Evolutionary conservation across 2,329 filamentous ascomycete genomes (phyloP).

Genomic region (Fusarium sp.): DNA sequence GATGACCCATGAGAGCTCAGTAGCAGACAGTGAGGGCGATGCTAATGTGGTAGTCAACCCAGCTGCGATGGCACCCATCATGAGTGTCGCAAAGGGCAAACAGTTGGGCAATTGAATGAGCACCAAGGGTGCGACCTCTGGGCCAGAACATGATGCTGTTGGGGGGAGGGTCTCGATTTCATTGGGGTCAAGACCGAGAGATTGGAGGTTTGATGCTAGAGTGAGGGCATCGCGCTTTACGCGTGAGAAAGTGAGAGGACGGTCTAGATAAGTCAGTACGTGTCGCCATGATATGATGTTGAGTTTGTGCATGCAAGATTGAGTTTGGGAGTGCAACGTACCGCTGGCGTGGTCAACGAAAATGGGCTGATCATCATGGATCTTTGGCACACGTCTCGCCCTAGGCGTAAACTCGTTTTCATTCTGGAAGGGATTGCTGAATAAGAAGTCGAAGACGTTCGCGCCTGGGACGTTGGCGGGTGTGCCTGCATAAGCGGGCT

Average conservation of each 20-base stretch:
- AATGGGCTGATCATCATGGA: slow-evolving; percentile 49
- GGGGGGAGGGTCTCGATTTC: slow-evolving; percentile 49
- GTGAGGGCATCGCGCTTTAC: slow-evolving; percentile 50
- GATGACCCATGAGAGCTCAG: slow-evolving; percentile 55
- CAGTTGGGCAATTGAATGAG: slow-evolving; percentile 57
- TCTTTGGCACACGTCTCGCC: slow-evolving; percentile 45
- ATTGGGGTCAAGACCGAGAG: slow-evolving; percentile 50
- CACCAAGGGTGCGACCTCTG: slow-evolving; percentile 55
- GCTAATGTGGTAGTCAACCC: slow-evolving; percentile 54
- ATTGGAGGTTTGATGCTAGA: slow-evolving; percentile 50
- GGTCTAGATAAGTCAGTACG: slow-evolving; percentile 43
- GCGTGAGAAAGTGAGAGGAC: slow-evolving; percentile 49
- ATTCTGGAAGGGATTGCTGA: slow-evolving; percentile 51
- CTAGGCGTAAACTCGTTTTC: slow-evolving; percentile 45
- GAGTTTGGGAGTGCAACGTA: slow-evolving; percentile 32
- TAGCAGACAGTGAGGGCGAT: slow-evolving; percentile 53
- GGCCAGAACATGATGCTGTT: slow-evolving; percentile 51
- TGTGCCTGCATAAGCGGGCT: slow-evolving; percentile 30
- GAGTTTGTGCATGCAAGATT: not conserved
- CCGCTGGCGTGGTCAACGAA: slow-evolving; percentile 55
- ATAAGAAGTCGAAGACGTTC: slow-evolving; percentile 52
- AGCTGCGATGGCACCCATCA: slow-evolving; percentile 53
- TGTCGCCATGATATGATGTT: not conserved
- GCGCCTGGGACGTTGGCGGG: slow-evolving; percentile 32
- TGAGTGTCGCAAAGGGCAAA: slow-evolving; percentile 50